phyloP scores from a whole-genome alignment of 139 green algal species.

The Gonium pectorale region DNA sequence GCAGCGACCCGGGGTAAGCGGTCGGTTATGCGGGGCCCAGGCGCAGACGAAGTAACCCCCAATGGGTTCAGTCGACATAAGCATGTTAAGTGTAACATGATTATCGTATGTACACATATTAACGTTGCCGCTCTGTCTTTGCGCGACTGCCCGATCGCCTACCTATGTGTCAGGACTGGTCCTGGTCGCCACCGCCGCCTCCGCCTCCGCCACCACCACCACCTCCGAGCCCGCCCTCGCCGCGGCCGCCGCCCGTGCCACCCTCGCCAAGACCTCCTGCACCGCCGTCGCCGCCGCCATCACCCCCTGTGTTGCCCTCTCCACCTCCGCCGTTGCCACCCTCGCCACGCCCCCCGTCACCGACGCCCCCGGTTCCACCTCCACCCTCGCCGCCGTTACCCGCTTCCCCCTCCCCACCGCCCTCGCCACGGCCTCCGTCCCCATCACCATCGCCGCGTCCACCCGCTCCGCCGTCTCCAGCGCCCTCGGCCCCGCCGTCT shows the following conservation, averaged over 20 bases:
- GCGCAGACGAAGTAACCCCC: no score
- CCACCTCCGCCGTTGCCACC: not conserved
- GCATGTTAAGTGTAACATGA: no score
- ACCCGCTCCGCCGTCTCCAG: not conserved
- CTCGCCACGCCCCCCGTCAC: not conserved
- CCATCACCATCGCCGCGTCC: not conserved
- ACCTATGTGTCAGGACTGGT: not conserved
- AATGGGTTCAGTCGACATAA: no score
- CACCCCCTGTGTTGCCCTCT: not conserved
- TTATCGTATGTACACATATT: no score
- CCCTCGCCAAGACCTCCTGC: not conserved
- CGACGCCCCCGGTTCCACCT: not conserved
- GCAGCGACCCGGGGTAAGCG: not conserved
- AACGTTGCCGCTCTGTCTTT: no score
- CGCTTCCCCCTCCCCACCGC: not conserved
- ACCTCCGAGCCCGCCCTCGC: not conserved
- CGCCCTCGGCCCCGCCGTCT: not conserved
- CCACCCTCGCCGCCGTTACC: not conserved
- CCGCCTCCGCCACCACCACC: conserved; percentile 1
- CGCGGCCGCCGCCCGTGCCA: not conserved
- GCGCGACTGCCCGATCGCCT: no score
- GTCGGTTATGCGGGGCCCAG: no score
- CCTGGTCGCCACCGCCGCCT: not conserved
- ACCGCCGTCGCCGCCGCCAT: not conserved
- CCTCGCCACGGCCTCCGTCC: not conserved